These are phyloP conservation scores for Coemansia sp. DNA, from an alignment of 192 early-diverging fungal species.

Conservation along the genomic window DNA sequence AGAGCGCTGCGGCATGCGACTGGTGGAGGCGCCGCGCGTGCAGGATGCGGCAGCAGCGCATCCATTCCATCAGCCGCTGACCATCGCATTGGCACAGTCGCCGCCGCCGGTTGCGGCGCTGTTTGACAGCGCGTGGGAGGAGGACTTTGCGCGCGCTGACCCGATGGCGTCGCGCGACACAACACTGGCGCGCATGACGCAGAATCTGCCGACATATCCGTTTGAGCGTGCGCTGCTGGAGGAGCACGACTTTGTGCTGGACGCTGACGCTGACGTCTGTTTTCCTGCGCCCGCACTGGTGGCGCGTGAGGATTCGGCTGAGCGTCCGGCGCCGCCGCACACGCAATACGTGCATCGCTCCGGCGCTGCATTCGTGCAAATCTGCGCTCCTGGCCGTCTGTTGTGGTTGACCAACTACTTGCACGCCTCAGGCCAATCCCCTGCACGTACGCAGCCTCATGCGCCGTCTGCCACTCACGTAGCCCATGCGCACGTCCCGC, in stretches of 20 bases:
- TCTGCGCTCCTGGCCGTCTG: constrained; percentile 70
- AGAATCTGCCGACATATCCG: constrained; percentile 56
- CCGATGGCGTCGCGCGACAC: neutral
- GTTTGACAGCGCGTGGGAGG: constrained; percentile 38
- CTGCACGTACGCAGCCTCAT: constrained; percentile 13
- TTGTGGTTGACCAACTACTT: constrained; percentile 89
- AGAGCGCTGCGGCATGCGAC: constrained; percentile 81
- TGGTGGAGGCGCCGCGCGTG: constrained; percentile 80
- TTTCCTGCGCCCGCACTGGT: constrained; percentile 70
- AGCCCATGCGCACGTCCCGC: neutral
- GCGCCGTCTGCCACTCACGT: neutral
- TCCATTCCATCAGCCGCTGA: constrained; percentile 82
- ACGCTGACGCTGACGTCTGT: constrained; percentile 82
- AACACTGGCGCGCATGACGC: constrained; percentile 15
- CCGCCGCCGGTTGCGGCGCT: constrained; percentile 63
- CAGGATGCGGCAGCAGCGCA: constrained; percentile 61
- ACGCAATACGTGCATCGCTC: constrained; percentile 90
- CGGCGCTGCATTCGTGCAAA: constrained; percentile 91
- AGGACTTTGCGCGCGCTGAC: constrained; percentile 16
- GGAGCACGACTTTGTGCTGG: constrained; percentile 82
- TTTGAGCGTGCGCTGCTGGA: constrained; percentile 83
- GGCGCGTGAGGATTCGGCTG: constrained; percentile 58
- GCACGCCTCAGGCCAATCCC: constrained; percentile 39
- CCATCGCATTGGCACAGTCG: constrained; percentile 58
- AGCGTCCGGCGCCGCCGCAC: constrained; percentile 54